These are phyloP conservation scores for Beauveria pseudobassiana DNA, from an alignment of 2,329 filamentous ascomycete species.

Conservation along the genomic window DNA sequence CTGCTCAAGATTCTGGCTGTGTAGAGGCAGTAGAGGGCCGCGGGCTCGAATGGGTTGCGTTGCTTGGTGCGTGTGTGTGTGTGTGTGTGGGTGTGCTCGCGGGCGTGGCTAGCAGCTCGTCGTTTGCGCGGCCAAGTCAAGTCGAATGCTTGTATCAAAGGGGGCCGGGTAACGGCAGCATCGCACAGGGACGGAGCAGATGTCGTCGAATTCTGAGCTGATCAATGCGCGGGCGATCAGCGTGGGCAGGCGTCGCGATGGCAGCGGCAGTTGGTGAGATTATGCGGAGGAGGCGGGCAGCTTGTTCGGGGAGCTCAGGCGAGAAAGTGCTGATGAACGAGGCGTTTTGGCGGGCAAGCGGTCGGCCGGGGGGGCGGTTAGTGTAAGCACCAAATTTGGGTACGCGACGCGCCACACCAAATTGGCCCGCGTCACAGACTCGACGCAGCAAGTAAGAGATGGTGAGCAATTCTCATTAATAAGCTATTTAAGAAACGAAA, in stretches of 20 bases:
- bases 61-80: background rate
- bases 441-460: background rate
- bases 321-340: background rate
- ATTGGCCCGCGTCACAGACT: background rate
- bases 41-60: too few species aligned
- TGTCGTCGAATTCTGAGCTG: background rate
- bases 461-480: background rate
- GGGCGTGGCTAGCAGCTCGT: background rate
- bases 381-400: background rate
- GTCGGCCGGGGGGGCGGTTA: background rate
- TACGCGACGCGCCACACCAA: constrained; percentile 8
- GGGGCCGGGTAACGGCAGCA: constrained; percentile 7
- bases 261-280: constrained; percentile 1
- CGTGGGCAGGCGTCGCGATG: constrained; percentile 1
- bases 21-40: background rate
- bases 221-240: background rate
- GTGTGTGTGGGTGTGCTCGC: background rate
- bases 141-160: constrained; percentile 1
- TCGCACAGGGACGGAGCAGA: constrained; percentile 1
- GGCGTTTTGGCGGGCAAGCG: constrained; percentile 1
- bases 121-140: constrained; percentile 1
- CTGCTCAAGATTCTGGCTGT: background rate
- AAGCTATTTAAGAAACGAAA: too few species aligned
- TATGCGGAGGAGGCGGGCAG: constrained; percentile 9
- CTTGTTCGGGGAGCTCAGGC: background rate